Conservation (phyloP, 352 stramenopile species). For the Globisporangium nodosum region DNA sequence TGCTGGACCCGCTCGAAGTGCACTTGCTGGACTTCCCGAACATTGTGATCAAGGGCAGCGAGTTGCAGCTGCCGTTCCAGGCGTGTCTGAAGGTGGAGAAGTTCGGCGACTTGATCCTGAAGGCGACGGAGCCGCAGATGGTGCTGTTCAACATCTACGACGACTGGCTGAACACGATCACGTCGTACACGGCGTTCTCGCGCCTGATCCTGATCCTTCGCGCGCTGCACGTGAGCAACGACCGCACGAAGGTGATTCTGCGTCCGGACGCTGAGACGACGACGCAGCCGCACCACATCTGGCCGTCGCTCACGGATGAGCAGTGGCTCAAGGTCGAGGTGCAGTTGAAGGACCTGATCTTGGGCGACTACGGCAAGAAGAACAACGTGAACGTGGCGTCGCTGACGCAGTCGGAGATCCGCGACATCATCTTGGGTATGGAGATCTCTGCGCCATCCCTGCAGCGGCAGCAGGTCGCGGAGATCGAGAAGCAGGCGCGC, state of each 20-base stretch:
- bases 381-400: conserved; percentile 99
- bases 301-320: conserved; percentile 98
- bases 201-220: conserved; percentile 99
- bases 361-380: conserved; percentile 99
- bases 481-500: conserved; percentile 98
- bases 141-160: conserved; percentile 99
- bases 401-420: conserved; percentile 99
- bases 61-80: conserved; percentile 99
- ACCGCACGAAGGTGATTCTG: conserved; percentile 95
- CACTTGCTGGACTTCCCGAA: conserved; percentile 99
- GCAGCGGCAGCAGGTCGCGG: conserved; percentile 98
- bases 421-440: conserved; percentile 99
- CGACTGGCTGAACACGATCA: conserved; percentile 99
- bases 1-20: conserved; percentile 99
- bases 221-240: conserved; percentile 96
- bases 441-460: conserved; percentile 99
- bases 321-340: conserved; percentile 99
- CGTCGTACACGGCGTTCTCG: conserved; percentile 99
- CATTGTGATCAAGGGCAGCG: conserved; percentile 99
- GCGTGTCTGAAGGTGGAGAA: conserved; percentile 99
- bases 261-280: conserved; percentile 98
- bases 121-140: conserved; percentile 99
- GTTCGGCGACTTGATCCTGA: conserved; percentile 99
- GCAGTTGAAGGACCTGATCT: conserved; percentile 98
- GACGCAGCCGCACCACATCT: conserved; percentile 99